Evolutionary conservation across 2,329 filamentous ascomycete genomes (phyloP), one percentile per base, ranked within the genome.

Genomic region (Aspergillus sp.): DNA sequence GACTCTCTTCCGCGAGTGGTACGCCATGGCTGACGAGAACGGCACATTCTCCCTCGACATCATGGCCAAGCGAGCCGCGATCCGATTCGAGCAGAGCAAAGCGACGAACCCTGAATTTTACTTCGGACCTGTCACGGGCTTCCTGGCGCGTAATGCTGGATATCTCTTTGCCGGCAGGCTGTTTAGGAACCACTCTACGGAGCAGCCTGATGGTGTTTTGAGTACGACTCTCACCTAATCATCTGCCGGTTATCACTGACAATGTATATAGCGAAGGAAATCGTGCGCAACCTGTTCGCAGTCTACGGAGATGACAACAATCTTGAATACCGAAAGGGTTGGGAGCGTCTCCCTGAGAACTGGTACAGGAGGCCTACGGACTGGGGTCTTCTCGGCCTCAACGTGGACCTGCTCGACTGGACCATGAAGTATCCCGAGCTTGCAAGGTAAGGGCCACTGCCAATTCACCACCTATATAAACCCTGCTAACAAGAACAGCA

Each of bases 21-120:
- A 82, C 64, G 70, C 76, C 63, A 68, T 69, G 60, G 71, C 72
- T 3, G 64, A 70, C 15, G 74, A 76, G 39, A 39, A 47, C 24
- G 74, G 74, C 47, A 77, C 65, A 3, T 72, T 76, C 36, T 71
- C 75, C 43, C 74, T 81, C 58, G 72, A 78, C 5, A 65, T 76
- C 24, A 70, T 82, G 26, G 79, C 69, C 3, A 64, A 75, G 39
- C 78, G 79, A 38, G 76, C 78, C 9, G 73, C 75, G 9, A 65
- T 72, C 13, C 77, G 81, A 3, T 81, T 80, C 64, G 61, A 80
- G 13, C 71, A 83, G 62, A 79, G 75, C 41, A 76, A 83, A 9
- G 67, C 70, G 22, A 78, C 74, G 24, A 85, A 85, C 64, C 81
- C 81, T 0, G 73, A 80, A 48, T 83, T 83, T 66, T 85, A 81